A percentile compares a stretch with the other conserved stretches of the same genome.
These are phyloP conservation scores for Chaetomium tenue DNA, from an alignment of 495 filamentous ascomycete species.

Conservation along the genomic window DNA sequence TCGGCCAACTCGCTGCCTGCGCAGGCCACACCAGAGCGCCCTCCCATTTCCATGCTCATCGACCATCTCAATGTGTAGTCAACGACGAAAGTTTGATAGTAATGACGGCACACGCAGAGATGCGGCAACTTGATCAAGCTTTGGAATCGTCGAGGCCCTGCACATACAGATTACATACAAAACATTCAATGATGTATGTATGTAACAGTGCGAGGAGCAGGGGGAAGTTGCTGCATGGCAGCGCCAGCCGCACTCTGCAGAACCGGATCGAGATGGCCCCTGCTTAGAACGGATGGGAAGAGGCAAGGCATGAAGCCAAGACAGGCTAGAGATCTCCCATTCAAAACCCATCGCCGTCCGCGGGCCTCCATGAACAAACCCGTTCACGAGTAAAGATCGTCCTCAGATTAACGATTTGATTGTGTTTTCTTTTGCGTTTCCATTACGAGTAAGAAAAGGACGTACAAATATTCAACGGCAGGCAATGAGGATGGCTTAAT, in stretches of 20 bases:
- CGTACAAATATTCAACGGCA: too few species aligned
- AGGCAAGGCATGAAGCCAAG: conserved; percentile 14
- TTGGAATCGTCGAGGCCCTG: too few species aligned
- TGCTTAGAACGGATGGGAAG: background rate
- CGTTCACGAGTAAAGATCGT: background rate
- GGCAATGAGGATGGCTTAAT: too few species aligned
- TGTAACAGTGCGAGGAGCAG: background rate
- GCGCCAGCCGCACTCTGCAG: conserved; percentile 8
- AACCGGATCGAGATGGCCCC: conserved; percentile 5
- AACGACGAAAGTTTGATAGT: too few species aligned
- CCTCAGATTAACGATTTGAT: background rate
- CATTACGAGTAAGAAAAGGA: too few species aligned
- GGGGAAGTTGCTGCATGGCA: background rate
- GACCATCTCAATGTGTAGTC: too few species aligned
- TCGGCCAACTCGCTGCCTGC: background rate
- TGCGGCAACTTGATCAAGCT: too few species aligned
- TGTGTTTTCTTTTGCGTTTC: background rate
- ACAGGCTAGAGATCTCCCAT: conserved; percentile 7
- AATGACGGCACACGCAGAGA: too few species aligned
- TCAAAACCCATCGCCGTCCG: background rate
- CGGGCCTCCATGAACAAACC: background rate
- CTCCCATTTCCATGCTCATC: too few species aligned
- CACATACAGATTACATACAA: too few species aligned
- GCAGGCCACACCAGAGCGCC: background rate
- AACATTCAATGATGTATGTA: background rate